Percentiles rank a stretch among this genome's conserved stretches.
Evolutionary conservation across 1,139 yeast genomes (phyloP).

Genomic region (Arxiozyma heterogenica): DNA sequence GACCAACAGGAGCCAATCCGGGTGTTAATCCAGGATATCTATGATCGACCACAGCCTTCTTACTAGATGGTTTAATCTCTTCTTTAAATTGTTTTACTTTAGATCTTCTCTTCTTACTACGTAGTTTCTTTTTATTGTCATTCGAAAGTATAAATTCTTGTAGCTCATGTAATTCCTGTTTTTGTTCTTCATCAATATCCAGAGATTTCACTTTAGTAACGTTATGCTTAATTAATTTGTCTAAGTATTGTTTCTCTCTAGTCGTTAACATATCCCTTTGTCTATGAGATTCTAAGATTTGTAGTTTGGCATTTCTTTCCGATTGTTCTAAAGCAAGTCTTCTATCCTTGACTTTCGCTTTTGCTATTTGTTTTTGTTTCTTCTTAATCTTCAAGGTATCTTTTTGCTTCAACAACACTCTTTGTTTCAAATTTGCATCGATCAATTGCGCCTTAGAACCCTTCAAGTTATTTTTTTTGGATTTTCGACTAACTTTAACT

Average conservation of each 20-base stretch:
- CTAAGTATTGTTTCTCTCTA: conserved; percentile 42
- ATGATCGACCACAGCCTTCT: conserved; percentile 14
- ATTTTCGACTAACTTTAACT: conserved; percentile 7
- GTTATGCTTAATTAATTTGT: conserved; percentile 43
- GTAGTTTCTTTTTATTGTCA: conserved; percentile 15
- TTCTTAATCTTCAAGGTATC: conserved; percentile 33
- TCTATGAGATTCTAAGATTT: conserved; percentile 40
- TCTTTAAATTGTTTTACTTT: conserved; percentile 23
- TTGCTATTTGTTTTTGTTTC: conserved; percentile 35
- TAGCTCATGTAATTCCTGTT: conserved; percentile 39
- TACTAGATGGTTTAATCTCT: conserved; percentile 15
- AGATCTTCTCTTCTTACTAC: conserved; percentile 24
- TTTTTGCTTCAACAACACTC: conserved; percentile 30
- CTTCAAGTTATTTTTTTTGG: conserved; percentile 6
- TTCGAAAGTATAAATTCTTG: conserved; percentile 35
- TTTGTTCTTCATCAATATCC: conserved; percentile 38
- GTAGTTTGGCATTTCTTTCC: conserved; percentile 43
- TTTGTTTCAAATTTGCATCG: conserved; percentile 31
- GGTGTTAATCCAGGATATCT: conserved; percentile 72
- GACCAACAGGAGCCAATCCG: conserved; percentile 83
- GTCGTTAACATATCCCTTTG: conserved; percentile 33
- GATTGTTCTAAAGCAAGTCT: conserved; percentile 36
- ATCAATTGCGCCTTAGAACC: conserved; percentile 35
- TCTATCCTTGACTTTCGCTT: conserved; percentile 34
- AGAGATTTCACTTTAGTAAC: conserved; percentile 40